Conservation (phyloP, 2,329 filamentous ascomycete genomes). For the Fusarium pseudocircinatum region DNA sequence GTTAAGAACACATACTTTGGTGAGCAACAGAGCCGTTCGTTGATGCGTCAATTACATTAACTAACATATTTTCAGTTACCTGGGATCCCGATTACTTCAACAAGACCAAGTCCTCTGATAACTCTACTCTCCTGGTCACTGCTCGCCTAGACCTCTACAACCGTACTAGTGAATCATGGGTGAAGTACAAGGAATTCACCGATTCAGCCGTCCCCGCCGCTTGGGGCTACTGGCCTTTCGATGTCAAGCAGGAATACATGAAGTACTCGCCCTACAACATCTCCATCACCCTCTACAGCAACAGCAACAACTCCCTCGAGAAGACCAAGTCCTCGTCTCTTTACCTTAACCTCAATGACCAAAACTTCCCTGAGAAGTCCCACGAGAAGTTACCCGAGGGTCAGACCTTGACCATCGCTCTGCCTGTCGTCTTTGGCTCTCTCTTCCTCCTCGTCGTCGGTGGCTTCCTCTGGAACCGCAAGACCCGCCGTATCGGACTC, state of each 20-base stretch:
- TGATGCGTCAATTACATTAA: background rate
- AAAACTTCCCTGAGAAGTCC: conserved; percentile 50
- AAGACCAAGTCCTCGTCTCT: conserved; percentile 55
- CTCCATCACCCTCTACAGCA: conserved; percentile 56
- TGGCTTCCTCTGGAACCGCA: conserved; percentile 65
- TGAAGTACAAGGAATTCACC: conserved; percentile 49
- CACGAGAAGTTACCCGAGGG: conserved; percentile 48
- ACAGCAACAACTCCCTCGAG: conserved; percentile 47
- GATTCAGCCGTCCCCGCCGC: conserved; percentile 48
- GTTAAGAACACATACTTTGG: conserved; percentile 62
- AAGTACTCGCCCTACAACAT: conserved; percentile 55
- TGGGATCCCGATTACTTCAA: conserved; percentile 66
- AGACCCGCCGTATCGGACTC: conserved; percentile 59
- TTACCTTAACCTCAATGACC: conserved; percentile 49
- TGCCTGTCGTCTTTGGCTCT: conserved; percentile 61
- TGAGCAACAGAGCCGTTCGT: conserved; percentile 41
- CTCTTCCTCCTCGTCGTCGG: conserved; percentile 61
- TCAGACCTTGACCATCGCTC: conserved; percentile 60
- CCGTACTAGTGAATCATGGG: conserved; percentile 49
- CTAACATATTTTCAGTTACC: conserved; percentile 54
- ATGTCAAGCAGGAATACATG: conserved; percentile 52
- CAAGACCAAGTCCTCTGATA: conserved; percentile 51
- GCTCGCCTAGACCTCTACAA: conserved; percentile 55
- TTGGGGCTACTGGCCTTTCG: conserved; percentile 61
- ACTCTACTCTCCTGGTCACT: conserved; percentile 45